A percentile compares a stretch with the other conserved stretches of the same genome.
Evolutionary conservation across 352 stramenopile genomes (phyloP).

Genomic region (Pythium folliculosum): DNA sequence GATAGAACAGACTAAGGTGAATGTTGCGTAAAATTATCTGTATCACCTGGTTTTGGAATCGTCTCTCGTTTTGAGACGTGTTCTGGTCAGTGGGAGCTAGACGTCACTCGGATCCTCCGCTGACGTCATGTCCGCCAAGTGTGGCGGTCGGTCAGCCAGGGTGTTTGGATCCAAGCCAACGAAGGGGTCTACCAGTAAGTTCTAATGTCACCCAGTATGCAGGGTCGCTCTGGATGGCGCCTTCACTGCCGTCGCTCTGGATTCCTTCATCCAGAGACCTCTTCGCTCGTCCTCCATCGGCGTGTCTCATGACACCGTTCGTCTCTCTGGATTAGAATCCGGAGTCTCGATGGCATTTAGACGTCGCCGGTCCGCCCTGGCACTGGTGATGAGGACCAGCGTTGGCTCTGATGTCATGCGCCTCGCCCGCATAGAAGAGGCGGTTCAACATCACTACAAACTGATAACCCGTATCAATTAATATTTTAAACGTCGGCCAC

Average conservation of each 20-base stretch:
- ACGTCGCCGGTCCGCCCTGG: background rate
- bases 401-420: slow-evolving; percentile 5
- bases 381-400: background rate
- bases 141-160: too few relatives aligned
- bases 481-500: background rate
- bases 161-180: too few relatives aligned
- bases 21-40: background rate
- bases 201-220: too few relatives aligned
- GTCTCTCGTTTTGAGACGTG: background rate
- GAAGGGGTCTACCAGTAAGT: too few relatives aligned
- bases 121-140: background rate
- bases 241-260: background rate
- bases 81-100: background rate
- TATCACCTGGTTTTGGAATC: background rate
- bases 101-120: background rate
- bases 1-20: background rate
- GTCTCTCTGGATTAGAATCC: too few relatives aligned
- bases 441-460: slow-evolving; percentile 11
- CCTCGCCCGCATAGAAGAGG: slow-evolving; percentile 1
- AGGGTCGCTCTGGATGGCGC: too few relatives aligned
- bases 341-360: too few relatives aligned
- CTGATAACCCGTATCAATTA: background rate
- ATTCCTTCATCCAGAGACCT: background rate
- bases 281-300: background rate
- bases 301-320: too few relatives aligned